Percentiles rank a stretch among this genome's conserved stretches.
These are phyloP conservation scores for Polytrichum commune DNA, from an alignment of 225 moss, liverwort and hornwort genomes.

Conservation along the genomic window DNA sequence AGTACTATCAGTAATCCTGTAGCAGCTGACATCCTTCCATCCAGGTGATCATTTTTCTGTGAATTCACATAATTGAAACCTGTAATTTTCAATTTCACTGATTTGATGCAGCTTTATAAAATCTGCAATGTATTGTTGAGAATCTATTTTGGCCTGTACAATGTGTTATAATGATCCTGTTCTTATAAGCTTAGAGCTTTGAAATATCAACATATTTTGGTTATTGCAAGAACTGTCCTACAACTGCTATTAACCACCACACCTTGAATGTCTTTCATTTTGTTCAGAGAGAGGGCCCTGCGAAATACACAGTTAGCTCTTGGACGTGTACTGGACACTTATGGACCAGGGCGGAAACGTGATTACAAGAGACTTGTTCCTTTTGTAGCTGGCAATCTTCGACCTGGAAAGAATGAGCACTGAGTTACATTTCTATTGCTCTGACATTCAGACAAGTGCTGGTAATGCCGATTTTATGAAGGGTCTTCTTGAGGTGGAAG, in stretches of 20 bases:
- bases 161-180: too few relatives aligned
- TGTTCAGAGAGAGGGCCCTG: conserved; percentile 77
- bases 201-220: too few relatives aligned
- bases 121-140: neutral
- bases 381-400: conserved; percentile 64
- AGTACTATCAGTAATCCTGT: conserved; percentile 39
- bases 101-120: too few relatives aligned
- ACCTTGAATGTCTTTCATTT: neutral
- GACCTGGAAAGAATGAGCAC: conserved; percentile 40
- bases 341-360: conserved; percentile 93
- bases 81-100: neutral
- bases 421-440: neutral
- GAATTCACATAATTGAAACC: neutral
- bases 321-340: conserved; percentile 93
- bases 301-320: conserved; percentile 91
- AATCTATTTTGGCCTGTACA: neutral
- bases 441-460: too few relatives aligned
- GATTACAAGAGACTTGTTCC: conserved; percentile 98
- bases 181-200: too few relatives aligned
- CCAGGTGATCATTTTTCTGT: conserved; percentile 31
- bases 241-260: too few relatives aligned
- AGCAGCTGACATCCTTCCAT: conserved; percentile 84
- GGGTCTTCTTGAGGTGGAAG: too few relatives aligned
- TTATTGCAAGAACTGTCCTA: too few relatives aligned
- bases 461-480: too few relatives aligned